Conservation (phyloP, 805 yeast species). For the Lipomyces sp. region DNA sequence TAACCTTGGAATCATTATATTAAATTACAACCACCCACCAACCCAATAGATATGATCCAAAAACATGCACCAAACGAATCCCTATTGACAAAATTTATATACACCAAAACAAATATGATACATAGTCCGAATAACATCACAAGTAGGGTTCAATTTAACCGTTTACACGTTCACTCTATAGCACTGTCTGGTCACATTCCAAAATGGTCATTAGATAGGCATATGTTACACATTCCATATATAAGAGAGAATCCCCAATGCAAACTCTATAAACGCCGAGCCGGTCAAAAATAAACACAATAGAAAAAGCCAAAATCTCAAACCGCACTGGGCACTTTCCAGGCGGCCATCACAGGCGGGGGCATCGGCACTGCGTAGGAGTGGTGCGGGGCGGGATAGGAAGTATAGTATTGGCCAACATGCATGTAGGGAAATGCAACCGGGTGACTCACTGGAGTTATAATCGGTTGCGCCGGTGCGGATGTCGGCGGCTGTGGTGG, state of each 20-base stretch:
- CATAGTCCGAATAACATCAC: no score
- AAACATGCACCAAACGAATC: no score
- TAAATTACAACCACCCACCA: no score
- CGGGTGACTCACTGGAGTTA: not conserved
- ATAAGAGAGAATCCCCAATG: not conserved
- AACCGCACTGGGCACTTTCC: slow-evolving; percentile 9
- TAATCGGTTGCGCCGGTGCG: not conserved
- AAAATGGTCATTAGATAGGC: no score
- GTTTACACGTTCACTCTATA: no score
- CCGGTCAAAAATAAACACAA: no score
- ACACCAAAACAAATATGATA: no score
- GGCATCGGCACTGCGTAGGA: not conserved
- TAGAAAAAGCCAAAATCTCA: not conserved
- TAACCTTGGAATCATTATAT: no score
- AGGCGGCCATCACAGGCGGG: slow-evolving; percentile 5
- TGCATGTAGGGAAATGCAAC: not conserved
- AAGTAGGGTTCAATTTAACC: no score
- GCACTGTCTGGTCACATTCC: no score
- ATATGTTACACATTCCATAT: not conserved
- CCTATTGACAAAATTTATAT: no score
- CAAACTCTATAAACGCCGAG: not conserved
- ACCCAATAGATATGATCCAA: no score
- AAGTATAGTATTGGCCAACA: not conserved
- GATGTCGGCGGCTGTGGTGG: not conserved
- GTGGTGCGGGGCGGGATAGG: not conserved